These are phyloP conservation scores for Spathaspora gorwiae DNA, from an alignment of 805 yeast genomes.

Conservation along the genomic window DNA sequence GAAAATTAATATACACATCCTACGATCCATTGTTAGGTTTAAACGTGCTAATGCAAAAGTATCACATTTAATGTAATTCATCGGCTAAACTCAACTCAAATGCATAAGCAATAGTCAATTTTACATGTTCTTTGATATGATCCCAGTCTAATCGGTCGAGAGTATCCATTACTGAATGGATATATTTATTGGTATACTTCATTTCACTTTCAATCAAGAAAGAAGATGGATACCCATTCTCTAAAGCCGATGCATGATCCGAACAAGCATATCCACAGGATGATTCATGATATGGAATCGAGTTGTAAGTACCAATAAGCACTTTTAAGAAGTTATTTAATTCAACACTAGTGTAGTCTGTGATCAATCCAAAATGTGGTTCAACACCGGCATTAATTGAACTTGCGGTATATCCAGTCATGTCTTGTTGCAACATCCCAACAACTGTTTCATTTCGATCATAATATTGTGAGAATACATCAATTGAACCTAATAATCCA, in stretches of 20 bases:
- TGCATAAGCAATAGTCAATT: constrained; percentile 68
- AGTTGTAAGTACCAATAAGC: constrained; percentile 57
- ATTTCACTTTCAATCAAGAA: constrained; percentile 78
- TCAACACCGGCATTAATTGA: constrained; percentile 46
- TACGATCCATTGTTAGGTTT: too few species aligned
- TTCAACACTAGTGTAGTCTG: constrained; percentile 56
- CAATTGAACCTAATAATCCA: constrained; percentile 82
- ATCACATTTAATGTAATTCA: constrained; percentile 1
- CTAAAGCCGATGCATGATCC: constrained; percentile 83
- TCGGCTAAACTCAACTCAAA: constrained; percentile 57
- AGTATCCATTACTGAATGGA: constrained; percentile 78
- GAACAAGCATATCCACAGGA: constrained; percentile 90
- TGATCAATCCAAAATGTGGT: constrained; percentile 76
- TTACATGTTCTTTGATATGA: constrained; percentile 78
- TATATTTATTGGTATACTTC: constrained; percentile 57
- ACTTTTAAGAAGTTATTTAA: constrained; percentile 60
- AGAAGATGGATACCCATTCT: constrained; percentile 79
- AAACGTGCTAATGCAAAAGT: too few species aligned
- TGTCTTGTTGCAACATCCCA: constrained; percentile 91
- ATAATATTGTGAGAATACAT: constrained; percentile 59
- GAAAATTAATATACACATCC: too few species aligned
- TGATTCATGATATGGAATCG: constrained; percentile 69
- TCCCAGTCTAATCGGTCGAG: constrained; percentile 71
- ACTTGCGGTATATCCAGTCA: constrained; percentile 74
- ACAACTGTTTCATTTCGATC: constrained; percentile 48